These are phyloP conservation scores for Penicillium thymicola DNA, from an alignment of 2,329 filamentous ascomycete genomes.

Conservation along the genomic window DNA sequence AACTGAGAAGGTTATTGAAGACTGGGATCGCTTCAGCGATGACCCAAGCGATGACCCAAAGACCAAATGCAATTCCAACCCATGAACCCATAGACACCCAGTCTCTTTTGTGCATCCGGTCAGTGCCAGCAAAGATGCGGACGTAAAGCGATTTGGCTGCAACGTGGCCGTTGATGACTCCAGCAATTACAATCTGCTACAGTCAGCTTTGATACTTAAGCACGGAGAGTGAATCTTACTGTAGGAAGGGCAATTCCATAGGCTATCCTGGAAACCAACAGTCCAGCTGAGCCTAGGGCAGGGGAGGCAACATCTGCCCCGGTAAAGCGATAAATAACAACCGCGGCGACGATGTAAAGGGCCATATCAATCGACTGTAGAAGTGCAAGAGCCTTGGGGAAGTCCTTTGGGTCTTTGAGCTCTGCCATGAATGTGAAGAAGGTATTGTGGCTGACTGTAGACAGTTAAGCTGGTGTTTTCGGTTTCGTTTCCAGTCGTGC, in stretches of 20 bases:
- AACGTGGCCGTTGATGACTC: constrained; percentile 65
- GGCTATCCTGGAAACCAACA: constrained; percentile 56
- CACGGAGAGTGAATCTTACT: constrained; percentile 14
- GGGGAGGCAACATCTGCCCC: constrained; percentile 60
- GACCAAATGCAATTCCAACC: constrained; percentile 51
- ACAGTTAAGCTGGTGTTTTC: background rate
- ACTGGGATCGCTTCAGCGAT: constrained; percentile 66
- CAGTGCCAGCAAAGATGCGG: constrained; percentile 57
- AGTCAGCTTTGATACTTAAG: background rate
- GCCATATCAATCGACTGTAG: constrained; percentile 56
- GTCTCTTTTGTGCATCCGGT: constrained; percentile 49
- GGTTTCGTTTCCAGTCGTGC: background rate
- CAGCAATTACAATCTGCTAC: constrained; percentile 58
- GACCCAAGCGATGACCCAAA: constrained; percentile 62
- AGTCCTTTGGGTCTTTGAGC: constrained; percentile 57
- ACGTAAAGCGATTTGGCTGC: constrained; percentile 63
- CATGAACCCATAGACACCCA: constrained; percentile 52
- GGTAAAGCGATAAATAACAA: constrained; percentile 64
- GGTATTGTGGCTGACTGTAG: constrained; percentile 54
- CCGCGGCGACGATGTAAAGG: constrained; percentile 63
- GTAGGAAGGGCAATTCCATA: constrained; percentile 66
- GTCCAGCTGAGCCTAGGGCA: constrained; percentile 60
- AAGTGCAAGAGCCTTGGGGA: constrained; percentile 58
- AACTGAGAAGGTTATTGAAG: constrained; percentile 62
- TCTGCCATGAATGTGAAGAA: constrained; percentile 65